Conservation (phyloP, 148 eudicot species). For the Talinum fruticosum region DNA sequence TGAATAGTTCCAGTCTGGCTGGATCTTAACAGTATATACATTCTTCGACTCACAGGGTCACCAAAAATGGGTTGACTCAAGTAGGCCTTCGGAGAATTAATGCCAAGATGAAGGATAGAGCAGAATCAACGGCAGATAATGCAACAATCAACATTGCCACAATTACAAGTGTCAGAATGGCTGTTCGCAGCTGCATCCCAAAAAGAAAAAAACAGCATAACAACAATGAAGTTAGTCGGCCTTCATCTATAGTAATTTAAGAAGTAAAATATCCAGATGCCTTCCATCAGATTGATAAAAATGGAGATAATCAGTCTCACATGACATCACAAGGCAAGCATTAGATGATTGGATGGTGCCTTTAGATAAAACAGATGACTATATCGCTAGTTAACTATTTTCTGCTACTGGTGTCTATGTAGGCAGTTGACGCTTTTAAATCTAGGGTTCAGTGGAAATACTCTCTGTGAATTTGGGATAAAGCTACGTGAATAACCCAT, state of each 20-base stretch:
- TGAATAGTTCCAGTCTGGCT: background rate
- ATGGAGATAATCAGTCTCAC: background rate
- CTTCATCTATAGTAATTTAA: background rate
- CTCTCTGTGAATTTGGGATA: too few relatives aligned
- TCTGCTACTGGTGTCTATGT: too few relatives aligned
- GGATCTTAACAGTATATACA: background rate
- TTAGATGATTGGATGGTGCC: background rate
- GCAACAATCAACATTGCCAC: constrained; percentile 74
- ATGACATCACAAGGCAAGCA: background rate
- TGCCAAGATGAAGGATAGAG: constrained; percentile 56
- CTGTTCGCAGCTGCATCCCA: constrained; percentile 70
- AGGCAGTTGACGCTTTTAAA: too few relatives aligned
- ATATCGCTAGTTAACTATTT: background rate
- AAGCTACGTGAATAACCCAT: too few relatives aligned
- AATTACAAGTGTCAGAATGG: constrained; percentile 66
- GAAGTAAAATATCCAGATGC: too few relatives aligned
- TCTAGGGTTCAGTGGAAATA: too few relatives aligned
- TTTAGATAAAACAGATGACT: too few relatives aligned
- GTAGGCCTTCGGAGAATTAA: constrained; percentile 43
- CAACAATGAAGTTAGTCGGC: background rate
- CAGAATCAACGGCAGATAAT: constrained; percentile 69
- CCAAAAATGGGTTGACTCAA: background rate
- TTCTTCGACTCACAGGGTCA: background rate
- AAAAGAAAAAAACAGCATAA: constrained; percentile 2
- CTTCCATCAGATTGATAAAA: too few relatives aligned